Evolutionary conservation across 2,329 filamentous ascomycete genomes (phyloP), one percentile per base, ranked within the genome.

Genomic region (Stromatinia cepivora): DNA sequence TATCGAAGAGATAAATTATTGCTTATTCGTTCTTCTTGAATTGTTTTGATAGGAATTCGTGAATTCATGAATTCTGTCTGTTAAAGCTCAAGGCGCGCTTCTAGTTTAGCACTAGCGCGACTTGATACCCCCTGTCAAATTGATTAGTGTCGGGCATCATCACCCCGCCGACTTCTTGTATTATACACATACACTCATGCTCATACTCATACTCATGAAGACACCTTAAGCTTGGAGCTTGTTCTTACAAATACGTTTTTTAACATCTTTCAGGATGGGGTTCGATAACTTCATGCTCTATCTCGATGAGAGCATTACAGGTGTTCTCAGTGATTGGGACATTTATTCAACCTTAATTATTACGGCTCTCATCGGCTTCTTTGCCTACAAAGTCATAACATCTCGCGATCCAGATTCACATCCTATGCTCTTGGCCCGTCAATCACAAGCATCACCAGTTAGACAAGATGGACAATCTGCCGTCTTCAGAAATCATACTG

Each of bases 321-420:
- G 86, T 71, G 81, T 94, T 66, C 82, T 96, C 69, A 85, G 88
- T 50, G 90, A 92, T 80, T 97, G 94, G 93, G 93, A 95, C 79
- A 81, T 86, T 73, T 91, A 91, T 82, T 92, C 92, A 42, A 95
- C 92, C 4, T 77, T 88, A 54, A 84, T 99, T 72, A 85, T 88
- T 58, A 86, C 90, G 34, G 77, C 87, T 71, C 83, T 97, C 56
- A 82, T 90, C 71, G 83, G 85, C 67, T 86, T 93, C 76, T 80
- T 94, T 69, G 85, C 89, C 69, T 93, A 92, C 80, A 86, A 89
- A 57, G 81, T 96, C 73, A 82, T 91, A 76, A 88, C 88, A 71
- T 86, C 87, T 64, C 86, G 88, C 71, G 94, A 97, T 66, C 92
- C 95, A 8, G 95, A 99, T 82, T 91, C 91, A 7, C 95, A 98